Conservation (phyloP, 345 rosid species). For the Rhodamnia argentea region DNA sequence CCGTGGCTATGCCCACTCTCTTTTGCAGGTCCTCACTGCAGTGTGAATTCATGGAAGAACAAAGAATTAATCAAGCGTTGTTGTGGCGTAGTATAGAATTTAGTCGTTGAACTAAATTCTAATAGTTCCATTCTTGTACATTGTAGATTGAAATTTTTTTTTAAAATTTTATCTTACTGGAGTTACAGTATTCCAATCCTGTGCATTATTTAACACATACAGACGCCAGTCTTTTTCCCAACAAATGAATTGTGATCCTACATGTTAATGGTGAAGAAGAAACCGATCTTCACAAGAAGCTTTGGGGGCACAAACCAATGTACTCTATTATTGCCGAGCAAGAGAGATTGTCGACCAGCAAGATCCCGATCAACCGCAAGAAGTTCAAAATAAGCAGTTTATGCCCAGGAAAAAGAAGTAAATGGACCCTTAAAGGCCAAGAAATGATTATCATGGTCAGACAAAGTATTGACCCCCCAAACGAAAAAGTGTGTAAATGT, state of each 20-base stretch:
- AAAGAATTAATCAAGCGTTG: not conserved
- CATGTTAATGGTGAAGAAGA: not conserved
- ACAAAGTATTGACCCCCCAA: not conserved
- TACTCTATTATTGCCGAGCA: not conserved
- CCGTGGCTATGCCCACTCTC: conserved; percentile 80
- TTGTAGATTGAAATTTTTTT: not conserved
- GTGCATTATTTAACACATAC: not conserved
- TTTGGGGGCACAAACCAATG: not conserved
- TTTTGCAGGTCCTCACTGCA: conserved; percentile 63
- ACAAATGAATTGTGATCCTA: not conserved
- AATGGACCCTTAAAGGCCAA: not conserved
- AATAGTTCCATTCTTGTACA: not conserved
- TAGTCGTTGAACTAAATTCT: not conserved
- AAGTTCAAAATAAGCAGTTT: not conserved
- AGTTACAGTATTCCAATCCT: not conserved
- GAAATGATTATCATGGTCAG: not conserved
- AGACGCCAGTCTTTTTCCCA: not conserved
- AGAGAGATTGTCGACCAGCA: not conserved
- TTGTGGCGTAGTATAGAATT: not conserved
- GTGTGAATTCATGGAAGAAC: not conserved
- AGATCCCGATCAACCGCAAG: not conserved
- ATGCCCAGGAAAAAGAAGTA: not conserved
- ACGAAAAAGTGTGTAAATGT: not conserved
- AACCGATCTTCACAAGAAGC: not conserved
- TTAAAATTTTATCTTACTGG: not conserved